Base-by-base conservation (phyloP, 805 yeast species). In the Saturnispora gosingensis region DNA sequence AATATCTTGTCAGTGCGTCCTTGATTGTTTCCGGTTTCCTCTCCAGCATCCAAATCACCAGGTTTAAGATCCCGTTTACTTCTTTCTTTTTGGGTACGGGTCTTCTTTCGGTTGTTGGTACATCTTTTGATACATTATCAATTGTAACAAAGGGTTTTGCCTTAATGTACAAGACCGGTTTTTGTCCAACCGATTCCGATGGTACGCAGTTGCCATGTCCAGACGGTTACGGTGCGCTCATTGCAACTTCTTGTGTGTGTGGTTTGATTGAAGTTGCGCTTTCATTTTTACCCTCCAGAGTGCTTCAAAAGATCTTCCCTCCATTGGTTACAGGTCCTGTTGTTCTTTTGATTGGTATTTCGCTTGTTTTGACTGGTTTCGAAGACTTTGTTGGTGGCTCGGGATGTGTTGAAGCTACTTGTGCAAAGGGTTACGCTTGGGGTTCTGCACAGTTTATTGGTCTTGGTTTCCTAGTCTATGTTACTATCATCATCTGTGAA, bases 301-400 rank as follows among this genome's bases (percentile, higher is more conserved):
- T 75, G 13, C 73, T 89, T 57, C 88, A 85, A 66, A 80, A 74
- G 54, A 61, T 86, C 35, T 89, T 89, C 72, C 97, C 97, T 18
- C 90, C 95, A 36, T 70, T 88, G 49, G 97, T 90, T 55, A 89
- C 96, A 28, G 97, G 97, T 53, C 96, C 96, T 9, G 96, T 89
- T 45, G 96, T 89, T 30, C 68, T 89, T 51, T 74, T 89, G 34
- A 88, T 89, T 62, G 97, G 97, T 59, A 74, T 82, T 44, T 70
- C 74, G 27, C 75, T 89, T 59, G 74, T 88, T 54, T 72, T 73
- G 58, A 67, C 88, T 34, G 97, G 95, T 25, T 83, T 89, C 67
- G 67, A 78, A 61, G 88, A 89, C 67, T 88, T 95, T 85, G 82
- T 80, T 42, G 97, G 97, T 58, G 97, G 97, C 48, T 73, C 88